Evolutionary conservation across 305 asterid species (phyloP).

Genomic region (Fraxinus dipetala): DNA sequence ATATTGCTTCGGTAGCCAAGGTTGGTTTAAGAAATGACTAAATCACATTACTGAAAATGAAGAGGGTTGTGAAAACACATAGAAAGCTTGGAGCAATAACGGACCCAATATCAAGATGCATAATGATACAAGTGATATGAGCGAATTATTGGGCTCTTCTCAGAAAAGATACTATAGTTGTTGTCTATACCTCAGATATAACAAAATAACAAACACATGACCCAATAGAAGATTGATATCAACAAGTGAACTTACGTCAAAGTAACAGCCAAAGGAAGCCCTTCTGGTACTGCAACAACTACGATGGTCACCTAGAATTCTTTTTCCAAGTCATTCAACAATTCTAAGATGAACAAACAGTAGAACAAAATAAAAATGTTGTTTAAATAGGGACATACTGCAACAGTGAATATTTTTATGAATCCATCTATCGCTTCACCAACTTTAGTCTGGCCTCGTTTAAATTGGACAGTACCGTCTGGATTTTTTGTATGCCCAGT

Average conservation of each 20-base stretch:
- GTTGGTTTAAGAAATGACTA: not conserved
- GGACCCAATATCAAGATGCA: conserved; percentile 4
- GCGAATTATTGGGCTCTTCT: not conserved
- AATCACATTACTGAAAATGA: conserved; percentile 1
- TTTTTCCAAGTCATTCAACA: conserved; percentile 26
- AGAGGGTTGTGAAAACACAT: not conserved
- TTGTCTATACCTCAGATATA: not conserved
- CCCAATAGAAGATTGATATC: not conserved
- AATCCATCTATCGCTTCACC: conserved; percentile 73
- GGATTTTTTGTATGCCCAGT: conserved; percentile 70
- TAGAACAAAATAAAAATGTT: conserved; percentile 8
- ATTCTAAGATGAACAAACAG: conserved; percentile 19
- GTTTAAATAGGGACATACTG: conserved; percentile 51
- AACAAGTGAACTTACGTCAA: conserved; percentile 53
- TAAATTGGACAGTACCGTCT: conserved; percentile 50
- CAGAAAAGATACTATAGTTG: conserved; percentile 8
- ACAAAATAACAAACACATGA: conserved; percentile 3
- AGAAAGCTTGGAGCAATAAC: conserved; percentile 4
- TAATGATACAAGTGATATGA: not conserved
- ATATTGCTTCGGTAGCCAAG: conserved; percentile 4
- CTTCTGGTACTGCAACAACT: conserved; percentile 92
- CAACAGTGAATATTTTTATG: conserved; percentile 77
- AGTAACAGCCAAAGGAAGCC: conserved; percentile 85
- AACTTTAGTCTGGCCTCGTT: conserved; percentile 58
- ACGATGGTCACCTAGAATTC: conserved; percentile 69